phyloP scores from a whole-genome alignment of 108 stramenopile species.

The Cyclostephanos invisitatus region DNA sequence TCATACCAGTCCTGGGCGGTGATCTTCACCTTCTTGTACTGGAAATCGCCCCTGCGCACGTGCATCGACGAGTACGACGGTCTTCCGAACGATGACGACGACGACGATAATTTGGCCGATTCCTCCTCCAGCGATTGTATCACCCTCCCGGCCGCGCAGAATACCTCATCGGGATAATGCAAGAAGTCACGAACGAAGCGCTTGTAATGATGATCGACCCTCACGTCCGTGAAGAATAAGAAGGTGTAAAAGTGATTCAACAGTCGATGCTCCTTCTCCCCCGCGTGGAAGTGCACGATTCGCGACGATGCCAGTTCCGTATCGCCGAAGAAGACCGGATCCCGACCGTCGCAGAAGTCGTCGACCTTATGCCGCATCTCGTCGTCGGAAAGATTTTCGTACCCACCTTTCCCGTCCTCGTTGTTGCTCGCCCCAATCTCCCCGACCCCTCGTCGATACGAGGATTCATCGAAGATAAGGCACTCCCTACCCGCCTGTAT shows the following conservation, averaged over 20 bases:
- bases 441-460: constrained; percentile 4
- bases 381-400: constrained; percentile 5
- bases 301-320: constrained; percentile 22
- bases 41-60: constrained; percentile 87
- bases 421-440: not conserved
- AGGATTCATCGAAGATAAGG: constrained; percentile 61
- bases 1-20: constrained; percentile 77
- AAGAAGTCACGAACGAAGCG: constrained; percentile 86
- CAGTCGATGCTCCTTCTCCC: constrained; percentile 63
- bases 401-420: constrained; percentile 5
- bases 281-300: constrained; percentile 70
- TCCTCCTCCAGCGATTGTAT: constrained; percentile 72
- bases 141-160: constrained; percentile 84
- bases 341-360: constrained; percentile 42
- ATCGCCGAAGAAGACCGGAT: constrained; percentile 26
- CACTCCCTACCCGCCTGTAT: constrained; percentile 52
- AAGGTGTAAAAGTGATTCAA: constrained; percentile 85
- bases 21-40: constrained; percentile 80
- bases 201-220: constrained; percentile 69
- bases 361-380: constrained; percentile 17
- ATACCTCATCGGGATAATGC: constrained; percentile 80
- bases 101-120: constrained; percentile 30
- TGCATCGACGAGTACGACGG: constrained; percentile 82
- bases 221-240: constrained; percentile 72
- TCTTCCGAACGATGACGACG: constrained; percentile 17